Evolutionary conservation across 495 filamentous ascomycete genomes (phyloP).

Genomic region (Trypethelium eluteriae): DNA sequence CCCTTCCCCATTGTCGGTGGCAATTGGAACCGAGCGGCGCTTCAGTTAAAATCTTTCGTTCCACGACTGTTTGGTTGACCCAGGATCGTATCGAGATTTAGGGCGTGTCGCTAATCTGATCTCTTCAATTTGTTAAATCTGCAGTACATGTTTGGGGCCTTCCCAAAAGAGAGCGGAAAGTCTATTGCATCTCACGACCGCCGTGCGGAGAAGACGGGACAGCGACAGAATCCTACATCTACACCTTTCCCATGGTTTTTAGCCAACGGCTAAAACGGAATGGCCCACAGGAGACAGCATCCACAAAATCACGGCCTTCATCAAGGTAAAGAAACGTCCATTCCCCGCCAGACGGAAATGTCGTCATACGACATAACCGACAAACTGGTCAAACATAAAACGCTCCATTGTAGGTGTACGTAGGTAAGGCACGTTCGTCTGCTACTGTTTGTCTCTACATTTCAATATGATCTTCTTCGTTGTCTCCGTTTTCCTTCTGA

Average conservation of each 20-base stretch:
- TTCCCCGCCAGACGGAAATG: background rate
- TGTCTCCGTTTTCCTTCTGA: background rate
- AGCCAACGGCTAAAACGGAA: conserved; percentile 4
- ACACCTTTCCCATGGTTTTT: background rate
- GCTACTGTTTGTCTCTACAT: background rate
- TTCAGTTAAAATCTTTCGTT: too few species aligned
- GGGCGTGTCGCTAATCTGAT: too few species aligned
- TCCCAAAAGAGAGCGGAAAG: too few species aligned
- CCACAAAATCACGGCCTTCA: background rate
- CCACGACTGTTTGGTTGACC: too few species aligned
- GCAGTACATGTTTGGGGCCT: too few species aligned
- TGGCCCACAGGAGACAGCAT: background rate
- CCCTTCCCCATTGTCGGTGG: too few species aligned
- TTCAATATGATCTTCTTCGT: background rate
- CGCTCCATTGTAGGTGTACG: background rate
- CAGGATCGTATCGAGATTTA: too few species aligned
- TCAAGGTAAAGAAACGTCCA: background rate
- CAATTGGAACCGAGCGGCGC: too few species aligned
- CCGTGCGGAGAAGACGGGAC: too few species aligned
- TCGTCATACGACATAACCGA: background rate
- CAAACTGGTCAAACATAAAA: background rate
- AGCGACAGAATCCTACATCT: too few species aligned
- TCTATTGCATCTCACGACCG: too few species aligned
- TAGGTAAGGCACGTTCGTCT: background rate
- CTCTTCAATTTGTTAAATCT: too few species aligned